Evolutionary conservation across 805 yeast genomes (phyloP).

Genomic region (Sungouiozyma ichnusensis): DNA sequence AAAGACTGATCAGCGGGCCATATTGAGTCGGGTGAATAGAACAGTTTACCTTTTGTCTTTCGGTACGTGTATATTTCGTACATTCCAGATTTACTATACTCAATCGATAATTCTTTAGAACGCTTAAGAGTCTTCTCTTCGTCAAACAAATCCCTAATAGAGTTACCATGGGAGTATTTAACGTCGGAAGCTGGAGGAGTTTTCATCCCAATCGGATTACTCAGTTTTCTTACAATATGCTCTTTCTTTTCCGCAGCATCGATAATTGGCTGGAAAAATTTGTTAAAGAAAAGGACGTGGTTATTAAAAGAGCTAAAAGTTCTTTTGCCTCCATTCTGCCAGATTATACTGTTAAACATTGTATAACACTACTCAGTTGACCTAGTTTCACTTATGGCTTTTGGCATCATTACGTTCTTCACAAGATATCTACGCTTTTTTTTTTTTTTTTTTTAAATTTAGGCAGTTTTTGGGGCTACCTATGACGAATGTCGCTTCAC

Average conservation of each 20-base stretch:
- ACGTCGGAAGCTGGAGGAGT: slow-evolving; percentile 28
- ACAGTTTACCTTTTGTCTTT: slow-evolving; percentile 76
- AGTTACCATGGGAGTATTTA: slow-evolving; percentile 32
- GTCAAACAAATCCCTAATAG: slow-evolving; percentile 38
- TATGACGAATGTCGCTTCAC: background rate
- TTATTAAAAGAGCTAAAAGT: slow-evolving; percentile 1
- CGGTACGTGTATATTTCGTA: slow-evolving; percentile 52
- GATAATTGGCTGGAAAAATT: slow-evolving; percentile 27
- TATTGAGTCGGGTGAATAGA: slow-evolving; percentile 68
- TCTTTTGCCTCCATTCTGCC: background rate
- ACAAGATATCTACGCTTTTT: too few species aligned
- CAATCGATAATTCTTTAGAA: slow-evolving; percentile 46
- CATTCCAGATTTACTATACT: slow-evolving; percentile 59
- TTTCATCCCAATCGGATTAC: slow-evolving; percentile 39
- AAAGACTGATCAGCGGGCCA: slow-evolving; percentile 63
- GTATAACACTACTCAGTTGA: too few species aligned
- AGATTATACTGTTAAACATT: background rate
- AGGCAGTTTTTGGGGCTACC: background rate
- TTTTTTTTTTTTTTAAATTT: too few species aligned
- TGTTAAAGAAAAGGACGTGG: slow-evolving; percentile 17
- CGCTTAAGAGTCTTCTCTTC: slow-evolving; percentile 38
- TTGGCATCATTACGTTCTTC: too few species aligned
- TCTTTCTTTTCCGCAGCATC: slow-evolving; percentile 30
- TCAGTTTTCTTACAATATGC: slow-evolving; percentile 27
- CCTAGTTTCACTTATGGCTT: too few species aligned